Conservation (phyloP, 805 yeast species). For the Candida berthetii region DNA sequence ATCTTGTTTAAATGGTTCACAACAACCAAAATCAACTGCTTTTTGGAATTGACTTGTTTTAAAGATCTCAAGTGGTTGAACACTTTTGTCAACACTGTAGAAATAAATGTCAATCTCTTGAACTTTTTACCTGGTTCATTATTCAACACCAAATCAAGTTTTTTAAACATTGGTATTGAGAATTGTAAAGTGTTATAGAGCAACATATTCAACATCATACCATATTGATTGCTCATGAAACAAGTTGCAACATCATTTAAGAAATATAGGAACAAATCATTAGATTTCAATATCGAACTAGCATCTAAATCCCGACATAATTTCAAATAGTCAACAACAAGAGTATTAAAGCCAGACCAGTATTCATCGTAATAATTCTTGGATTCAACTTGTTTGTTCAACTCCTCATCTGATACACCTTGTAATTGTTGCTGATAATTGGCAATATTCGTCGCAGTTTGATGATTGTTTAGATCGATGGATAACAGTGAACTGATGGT, state of each 20-base stretch:
- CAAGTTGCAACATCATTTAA: conserved; percentile 42
- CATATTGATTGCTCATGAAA: conserved; percentile 34
- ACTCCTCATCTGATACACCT: conserved; percentile 4
- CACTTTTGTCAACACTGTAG: conserved; percentile 18
- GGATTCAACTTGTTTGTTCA: conserved; percentile 18
- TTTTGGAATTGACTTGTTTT: conserved; percentile 29
- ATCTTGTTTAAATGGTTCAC: conserved; percentile 44
- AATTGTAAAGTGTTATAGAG: conserved; percentile 31
- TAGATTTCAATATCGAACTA: conserved; percentile 46
- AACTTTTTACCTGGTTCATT: conserved; percentile 38
- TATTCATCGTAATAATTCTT: conserved; percentile 24
- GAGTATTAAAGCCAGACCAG: conserved; percentile 38
- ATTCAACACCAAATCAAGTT: conserved; percentile 36
- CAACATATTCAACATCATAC: conserved; percentile 29
- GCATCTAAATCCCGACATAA: conserved; percentile 48
- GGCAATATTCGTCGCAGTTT: conserved; percentile 4
- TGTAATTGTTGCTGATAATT: conserved; percentile 15
- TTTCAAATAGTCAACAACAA: conserved; percentile 35
- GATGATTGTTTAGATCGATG: conserved; percentile 5
- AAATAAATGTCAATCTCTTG: conserved; percentile 22
- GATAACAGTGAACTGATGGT: conserved; percentile 2
- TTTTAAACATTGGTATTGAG: conserved; percentile 38
- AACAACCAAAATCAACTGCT: conserved; percentile 39
- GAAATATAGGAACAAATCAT: conserved; percentile 44
- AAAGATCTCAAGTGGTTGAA: conserved; percentile 23